phyloP scores from a whole-genome alignment of 768 basidiomycete species.

The Filobasidium floriforme region DNA sequence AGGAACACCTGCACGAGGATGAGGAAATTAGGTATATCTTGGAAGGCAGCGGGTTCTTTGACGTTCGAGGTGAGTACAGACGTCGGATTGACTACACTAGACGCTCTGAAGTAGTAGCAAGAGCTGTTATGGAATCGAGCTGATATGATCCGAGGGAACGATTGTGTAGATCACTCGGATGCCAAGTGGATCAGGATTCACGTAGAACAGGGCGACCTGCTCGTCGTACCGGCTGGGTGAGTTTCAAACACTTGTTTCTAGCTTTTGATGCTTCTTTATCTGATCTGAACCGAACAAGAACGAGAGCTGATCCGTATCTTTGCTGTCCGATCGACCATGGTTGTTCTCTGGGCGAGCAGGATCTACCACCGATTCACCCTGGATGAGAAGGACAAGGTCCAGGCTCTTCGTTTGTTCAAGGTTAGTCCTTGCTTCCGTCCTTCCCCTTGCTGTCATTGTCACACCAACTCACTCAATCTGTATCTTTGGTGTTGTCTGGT shows the following conservation, averaged over 20 bases:
- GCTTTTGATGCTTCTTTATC: neutral
- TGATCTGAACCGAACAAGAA: too few species aligned
- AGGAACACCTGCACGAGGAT: constrained; percentile 93
- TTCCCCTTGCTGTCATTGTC: neutral
- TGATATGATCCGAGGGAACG: neutral
- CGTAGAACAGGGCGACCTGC: constrained; percentile 67
- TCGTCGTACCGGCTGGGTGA: constrained; percentile 72
- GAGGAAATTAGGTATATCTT: constrained; percentile 89
- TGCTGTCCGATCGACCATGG: neutral
- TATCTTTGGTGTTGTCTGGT: constrained; percentile 12
- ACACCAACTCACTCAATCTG: neutral
- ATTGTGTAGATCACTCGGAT: constrained; percentile 13
- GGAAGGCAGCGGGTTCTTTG: constrained; percentile 83
- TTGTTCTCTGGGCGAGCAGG: constrained; percentile 11
- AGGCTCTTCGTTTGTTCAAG: constrained; percentile 77
- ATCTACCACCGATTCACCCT: constrained; percentile 94
- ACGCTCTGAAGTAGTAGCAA: too few species aligned
- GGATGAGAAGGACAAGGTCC: constrained; percentile 64
- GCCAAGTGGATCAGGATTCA: constrained; percentile 69
- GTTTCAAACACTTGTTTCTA: constrained; percentile 6
- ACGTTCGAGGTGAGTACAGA: constrained; percentile 64
- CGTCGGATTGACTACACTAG: too few species aligned
- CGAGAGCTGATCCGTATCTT: too few species aligned
- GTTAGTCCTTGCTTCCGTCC: constrained; percentile 50
- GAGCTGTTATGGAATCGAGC: neutral